phyloP scores from a whole-genome alignment of 495 filamentous ascomycete species.

The Lasiosphaeriaceae sp. region DNA sequence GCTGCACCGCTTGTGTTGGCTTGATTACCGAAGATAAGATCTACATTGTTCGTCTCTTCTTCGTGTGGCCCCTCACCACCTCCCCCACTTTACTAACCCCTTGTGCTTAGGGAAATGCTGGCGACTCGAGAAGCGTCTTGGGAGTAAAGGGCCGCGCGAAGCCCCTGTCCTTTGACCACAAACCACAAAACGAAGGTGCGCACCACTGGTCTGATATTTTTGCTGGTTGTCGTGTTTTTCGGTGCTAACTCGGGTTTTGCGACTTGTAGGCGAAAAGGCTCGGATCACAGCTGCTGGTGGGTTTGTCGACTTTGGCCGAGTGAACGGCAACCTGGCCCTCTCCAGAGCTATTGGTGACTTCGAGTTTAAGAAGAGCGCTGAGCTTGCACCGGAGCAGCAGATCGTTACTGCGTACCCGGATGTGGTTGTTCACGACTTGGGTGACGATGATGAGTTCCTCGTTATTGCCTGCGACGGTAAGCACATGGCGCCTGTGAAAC shows the following conservation, averaged over 20 bases:
- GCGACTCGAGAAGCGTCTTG: conserved; percentile 89
- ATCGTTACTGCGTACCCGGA: conserved; percentile 97
- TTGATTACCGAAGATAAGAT: conserved; percentile 88
- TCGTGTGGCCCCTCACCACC: not conserved
- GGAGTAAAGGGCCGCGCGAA: conserved; percentile 96
- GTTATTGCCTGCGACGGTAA: conserved; percentile 96
- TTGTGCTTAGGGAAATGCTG: conserved; percentile 78
- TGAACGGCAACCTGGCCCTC: conserved; percentile 97
- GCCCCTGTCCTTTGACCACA: conserved; percentile 95
- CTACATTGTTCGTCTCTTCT: conserved; percentile 66
- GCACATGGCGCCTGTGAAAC: conserved; percentile 13
- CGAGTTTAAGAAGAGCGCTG: conserved; percentile 99
- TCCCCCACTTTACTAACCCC: conserved; percentile 9
- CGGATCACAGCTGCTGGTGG: conserved; percentile 92
- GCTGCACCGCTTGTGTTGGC: conserved; percentile 89
- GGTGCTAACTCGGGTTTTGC: conserved; percentile 16
- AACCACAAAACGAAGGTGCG: conserved; percentile 94
- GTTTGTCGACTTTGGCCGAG: conserved; percentile 96
- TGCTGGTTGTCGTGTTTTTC: not conserved
- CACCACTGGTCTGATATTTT: not conserved
- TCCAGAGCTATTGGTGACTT: conserved; percentile 98
- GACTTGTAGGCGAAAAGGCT: conserved; percentile 78
- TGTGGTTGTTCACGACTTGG: conserved; percentile 82
- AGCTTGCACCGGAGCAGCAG: conserved; percentile 92
- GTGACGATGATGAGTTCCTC: conserved; percentile 92